phyloP scores from a whole-genome alignment of 2,329 filamentous ascomycete genomes.

The Amesomyces nigricolor region DNA sequence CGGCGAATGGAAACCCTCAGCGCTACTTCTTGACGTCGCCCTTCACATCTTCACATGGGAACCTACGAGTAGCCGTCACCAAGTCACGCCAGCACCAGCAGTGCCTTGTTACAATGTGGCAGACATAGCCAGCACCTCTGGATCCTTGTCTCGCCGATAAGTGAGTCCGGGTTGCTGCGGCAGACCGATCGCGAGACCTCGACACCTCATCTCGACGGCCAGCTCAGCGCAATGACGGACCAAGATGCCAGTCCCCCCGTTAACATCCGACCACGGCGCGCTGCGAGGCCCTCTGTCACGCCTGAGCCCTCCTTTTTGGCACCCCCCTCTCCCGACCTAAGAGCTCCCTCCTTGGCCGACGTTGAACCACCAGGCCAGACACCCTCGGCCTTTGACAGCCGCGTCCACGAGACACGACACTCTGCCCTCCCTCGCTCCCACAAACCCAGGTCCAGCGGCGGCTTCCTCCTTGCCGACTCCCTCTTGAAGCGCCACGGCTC shows the following conservation, averaged over 20 bases:
- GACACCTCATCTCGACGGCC: conserved; percentile 3
- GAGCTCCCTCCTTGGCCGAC: conserved; percentile 7
- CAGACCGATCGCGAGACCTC: not conserved
- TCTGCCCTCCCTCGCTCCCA: conserved; percentile 29
- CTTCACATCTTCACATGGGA: conserved; percentile 8
- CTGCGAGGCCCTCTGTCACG: conserved; percentile 18
- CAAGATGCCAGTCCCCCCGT: conserved; percentile 28
- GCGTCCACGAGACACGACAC: conserved; percentile 19
- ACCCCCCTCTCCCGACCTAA: not conserved
- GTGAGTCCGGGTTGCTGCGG: not conserved
- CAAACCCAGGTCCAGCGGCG: conserved; percentile 43
- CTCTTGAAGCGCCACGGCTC: conserved; percentile 30
- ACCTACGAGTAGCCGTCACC: not conserved
- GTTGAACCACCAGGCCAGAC: conserved; percentile 8
- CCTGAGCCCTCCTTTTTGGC: not conserved
- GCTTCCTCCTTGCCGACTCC: conserved; percentile 47
- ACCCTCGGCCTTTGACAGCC: conserved; percentile 7
- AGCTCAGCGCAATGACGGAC: conserved; percentile 31
- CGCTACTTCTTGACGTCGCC: conserved; percentile 14
- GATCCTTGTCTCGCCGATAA: conserved; percentile 29
- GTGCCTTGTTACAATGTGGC: conserved; percentile 1
- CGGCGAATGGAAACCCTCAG: conserved; percentile 14
- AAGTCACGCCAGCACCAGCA: not conserved
- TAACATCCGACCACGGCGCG: conserved; percentile 22
- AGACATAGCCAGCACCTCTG: conserved; percentile 7